Evolutionary conservation across 2,329 filamentous ascomycete genomes (phyloP).

Genomic region (Trichothecium sympodiale): DNA sequence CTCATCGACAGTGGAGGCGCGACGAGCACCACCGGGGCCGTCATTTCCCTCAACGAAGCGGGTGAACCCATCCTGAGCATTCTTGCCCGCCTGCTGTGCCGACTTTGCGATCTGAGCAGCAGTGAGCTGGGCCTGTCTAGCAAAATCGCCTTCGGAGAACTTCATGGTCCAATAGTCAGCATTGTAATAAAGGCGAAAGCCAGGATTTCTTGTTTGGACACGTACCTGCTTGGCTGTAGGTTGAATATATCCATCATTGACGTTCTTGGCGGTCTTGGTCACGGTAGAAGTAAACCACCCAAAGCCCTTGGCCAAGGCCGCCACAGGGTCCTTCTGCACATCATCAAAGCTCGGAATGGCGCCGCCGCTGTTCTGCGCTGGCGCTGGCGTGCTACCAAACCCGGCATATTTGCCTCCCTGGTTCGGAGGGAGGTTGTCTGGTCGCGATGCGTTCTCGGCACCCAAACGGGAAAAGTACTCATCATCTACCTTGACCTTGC

Average conservation of each 20-base stretch:
- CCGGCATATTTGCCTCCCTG: constrained; percentile 90
- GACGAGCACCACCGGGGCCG: constrained; percentile 38
- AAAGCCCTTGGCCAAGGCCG: constrained; percentile 80
- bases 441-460: constrained; percentile 65
- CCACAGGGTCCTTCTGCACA: constrained; percentile 82
- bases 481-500: constrained; percentile 61
- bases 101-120: constrained; percentile 56
- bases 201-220: constrained; percentile 2
- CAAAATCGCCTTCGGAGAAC: constrained; percentile 72
- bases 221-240: constrained; percentile 78
- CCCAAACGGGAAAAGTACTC: constrained; percentile 83
- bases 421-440: constrained; percentile 66
- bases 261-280: constrained; percentile 78
- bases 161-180: constrained; percentile 25
- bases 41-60: constrained; percentile 75
- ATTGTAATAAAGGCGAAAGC: constrained; percentile 3
- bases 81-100: constrained; percentile 59
- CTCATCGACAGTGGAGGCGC: constrained; percentile 38
- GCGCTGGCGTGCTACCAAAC: constrained; percentile 69
- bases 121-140: constrained; percentile 50
- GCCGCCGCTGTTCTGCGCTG: constrained; percentile 27
- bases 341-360: constrained; percentile 66
- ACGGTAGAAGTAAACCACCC: constrained; percentile 89
- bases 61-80: constrained; percentile 68
- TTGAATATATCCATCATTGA: constrained; percentile 86